Conservation (phyloP, 768 basidiomycete species). For the Macrolepiota dolichaula region DNA sequence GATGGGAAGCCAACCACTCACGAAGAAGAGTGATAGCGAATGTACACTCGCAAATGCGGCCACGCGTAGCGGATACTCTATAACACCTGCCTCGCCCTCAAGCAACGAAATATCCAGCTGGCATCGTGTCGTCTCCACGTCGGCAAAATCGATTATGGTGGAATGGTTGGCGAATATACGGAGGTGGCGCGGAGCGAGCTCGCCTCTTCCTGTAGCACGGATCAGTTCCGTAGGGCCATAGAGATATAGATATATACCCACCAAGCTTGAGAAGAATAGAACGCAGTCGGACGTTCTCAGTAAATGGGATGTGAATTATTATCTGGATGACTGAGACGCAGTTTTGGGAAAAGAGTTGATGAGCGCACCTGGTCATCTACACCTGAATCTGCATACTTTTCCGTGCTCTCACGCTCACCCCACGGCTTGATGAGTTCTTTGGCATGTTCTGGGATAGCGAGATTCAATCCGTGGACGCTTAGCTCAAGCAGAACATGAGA, state of each 20-base stretch:
- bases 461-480: constrained; percentile 80
- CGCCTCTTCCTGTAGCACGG: constrained; percentile 59
- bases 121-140: constrained; percentile 65
- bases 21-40: constrained; percentile 76
- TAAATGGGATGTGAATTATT: constrained; percentile 80
- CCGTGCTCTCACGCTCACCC: constrained; percentile 70
- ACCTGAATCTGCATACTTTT: constrained; percentile 66
- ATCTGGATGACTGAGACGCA: constrained; percentile 40
- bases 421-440: constrained; percentile 77
- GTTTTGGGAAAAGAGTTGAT: not conserved
- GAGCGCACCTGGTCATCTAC: constrained; percentile 78
- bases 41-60: constrained; percentile 76
- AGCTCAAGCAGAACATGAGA: constrained; percentile 23
- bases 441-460: constrained; percentile 79
- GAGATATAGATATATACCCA: constrained; percentile 25
- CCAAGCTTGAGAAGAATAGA: constrained; percentile 78
- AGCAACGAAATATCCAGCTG: constrained; percentile 68
- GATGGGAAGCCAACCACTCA: constrained; percentile 43
- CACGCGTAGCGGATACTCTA: constrained; percentile 75
- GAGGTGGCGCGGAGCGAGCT: constrained; percentile 69
- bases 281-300: constrained; percentile 70
- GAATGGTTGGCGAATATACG: constrained; percentile 72
- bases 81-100: constrained; percentile 64
- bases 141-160: constrained; percentile 74
- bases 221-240: constrained; percentile 6